These are phyloP conservation scores for Phytophthora chlamydospora DNA, from an alignment of 352 stramenopile species.

Conservation along the genomic window DNA sequence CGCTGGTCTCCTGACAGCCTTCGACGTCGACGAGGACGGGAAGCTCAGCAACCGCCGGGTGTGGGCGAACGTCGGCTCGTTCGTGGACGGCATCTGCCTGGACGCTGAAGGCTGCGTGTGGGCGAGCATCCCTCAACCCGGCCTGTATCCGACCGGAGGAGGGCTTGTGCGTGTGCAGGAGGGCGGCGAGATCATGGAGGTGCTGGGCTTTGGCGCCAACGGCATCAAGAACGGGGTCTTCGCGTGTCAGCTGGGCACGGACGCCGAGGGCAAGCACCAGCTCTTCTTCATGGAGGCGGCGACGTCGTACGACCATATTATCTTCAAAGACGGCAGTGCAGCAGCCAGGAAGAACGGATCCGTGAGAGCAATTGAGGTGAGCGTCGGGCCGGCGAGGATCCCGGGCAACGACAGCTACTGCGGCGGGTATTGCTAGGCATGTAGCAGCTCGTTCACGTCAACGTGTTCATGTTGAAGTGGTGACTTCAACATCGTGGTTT, in stretches of 20 bases:
- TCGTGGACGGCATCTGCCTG: constrained; percentile 60
- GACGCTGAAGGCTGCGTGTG: constrained; percentile 76
- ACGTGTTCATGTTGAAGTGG: constrained; percentile 20
- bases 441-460: too few relatives aligned
- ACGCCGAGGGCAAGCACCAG: constrained; percentile 45
- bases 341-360: constrained; percentile 40
- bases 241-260: constrained; percentile 58
- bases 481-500: constrained; percentile 24
- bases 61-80: constrained; percentile 55
- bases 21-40: constrained; percentile 52
- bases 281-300: constrained; percentile 62
- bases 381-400: constrained; percentile 49
- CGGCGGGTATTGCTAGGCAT: constrained; percentile 61
- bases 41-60: constrained; percentile 54
- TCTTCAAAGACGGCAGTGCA: constrained; percentile 41
- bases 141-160: constrained; percentile 48
- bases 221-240: constrained; percentile 54
- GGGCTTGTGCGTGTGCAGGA: constrained; percentile 55
- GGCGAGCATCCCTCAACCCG: constrained; percentile 50
- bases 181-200: constrained; percentile 48
- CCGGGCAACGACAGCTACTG: constrained; percentile 47
- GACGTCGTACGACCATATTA: constrained; percentile 40
- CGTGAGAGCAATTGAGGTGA: constrained; percentile 53
- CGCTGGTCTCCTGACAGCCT: constrained; percentile 49
- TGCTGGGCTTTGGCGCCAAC: constrained; percentile 62